phyloP scores from a whole-genome alignment of 164 flowering plant genomes.

The Berberis thunbergii region DNA sequence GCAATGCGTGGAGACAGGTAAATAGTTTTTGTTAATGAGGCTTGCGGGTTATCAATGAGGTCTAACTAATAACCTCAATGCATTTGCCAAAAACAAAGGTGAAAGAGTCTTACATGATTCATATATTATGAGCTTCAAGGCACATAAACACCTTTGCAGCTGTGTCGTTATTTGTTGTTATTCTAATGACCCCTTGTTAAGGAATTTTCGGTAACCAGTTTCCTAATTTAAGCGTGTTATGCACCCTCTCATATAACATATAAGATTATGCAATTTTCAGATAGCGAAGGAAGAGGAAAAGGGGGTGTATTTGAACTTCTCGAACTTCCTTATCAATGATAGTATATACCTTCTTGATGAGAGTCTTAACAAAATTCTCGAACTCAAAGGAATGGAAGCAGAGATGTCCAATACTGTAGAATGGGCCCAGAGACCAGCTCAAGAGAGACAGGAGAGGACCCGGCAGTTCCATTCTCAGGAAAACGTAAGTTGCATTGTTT shows the following conservation, averaged over 20 bases:
- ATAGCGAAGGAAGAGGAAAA: constrained; percentile 97
- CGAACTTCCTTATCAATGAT: constrained; percentile 92
- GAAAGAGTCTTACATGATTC: no score
- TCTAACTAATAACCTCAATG: background rate
- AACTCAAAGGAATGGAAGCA: constrained; percentile 84
- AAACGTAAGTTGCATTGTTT: constrained; percentile 47
- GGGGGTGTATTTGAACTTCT: constrained; percentile 93
- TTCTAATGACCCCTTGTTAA: no score
- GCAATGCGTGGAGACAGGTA: constrained; percentile 92
- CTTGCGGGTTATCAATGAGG: background rate
- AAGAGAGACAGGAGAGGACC: constrained; percentile 97
- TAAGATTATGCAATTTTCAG: constrained; percentile 27
- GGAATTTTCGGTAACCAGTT: no score
- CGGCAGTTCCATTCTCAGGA: constrained; percentile 88
- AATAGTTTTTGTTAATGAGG: background rate
- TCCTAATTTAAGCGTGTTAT: background rate
- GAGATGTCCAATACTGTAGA: constrained; percentile 89
- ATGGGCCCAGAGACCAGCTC: constrained; percentile 91
- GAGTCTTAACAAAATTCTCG: constrained; percentile 96
- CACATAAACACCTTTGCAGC: no score
- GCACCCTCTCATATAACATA: background rate
- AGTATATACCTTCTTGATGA: constrained; percentile 97
- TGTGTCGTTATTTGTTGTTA: no score
- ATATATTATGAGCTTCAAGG: no score
- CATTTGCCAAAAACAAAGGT: background rate